phyloP scores from a whole-genome alignment of 768 basidiomycete genomes.

The Cystobasidium ongulense region DNA sequence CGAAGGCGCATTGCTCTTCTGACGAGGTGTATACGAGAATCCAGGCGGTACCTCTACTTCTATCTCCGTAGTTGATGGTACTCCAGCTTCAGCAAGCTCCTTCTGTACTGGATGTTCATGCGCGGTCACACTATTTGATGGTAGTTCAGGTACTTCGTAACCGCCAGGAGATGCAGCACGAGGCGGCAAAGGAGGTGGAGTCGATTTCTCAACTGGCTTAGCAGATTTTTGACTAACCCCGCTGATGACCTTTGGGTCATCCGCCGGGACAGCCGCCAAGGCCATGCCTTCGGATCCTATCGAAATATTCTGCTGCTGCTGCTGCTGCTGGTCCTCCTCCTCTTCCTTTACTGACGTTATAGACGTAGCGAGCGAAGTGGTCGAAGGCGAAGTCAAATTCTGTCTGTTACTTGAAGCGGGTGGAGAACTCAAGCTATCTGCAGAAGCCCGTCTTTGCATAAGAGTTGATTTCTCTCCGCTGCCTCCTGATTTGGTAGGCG shows the following conservation, averaged over 20 bases:
- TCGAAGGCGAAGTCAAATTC: background rate
- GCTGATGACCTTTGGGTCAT: no score
- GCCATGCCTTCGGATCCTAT: background rate
- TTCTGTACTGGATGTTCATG: background rate
- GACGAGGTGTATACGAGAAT: constrained; percentile 4
- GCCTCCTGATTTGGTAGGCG: background rate
- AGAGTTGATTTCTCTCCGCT: background rate
- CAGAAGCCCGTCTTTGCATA: background rate
- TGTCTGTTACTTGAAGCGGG: background rate
- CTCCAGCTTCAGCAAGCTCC: background rate
- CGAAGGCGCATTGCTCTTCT: background rate
- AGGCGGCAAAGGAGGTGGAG: constrained; percentile 14
- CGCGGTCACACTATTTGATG: background rate
- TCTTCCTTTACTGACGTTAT: background rate
- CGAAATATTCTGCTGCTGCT: background rate
- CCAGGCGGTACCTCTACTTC: background rate
- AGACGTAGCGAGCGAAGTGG: background rate
- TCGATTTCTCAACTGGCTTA: background rate
- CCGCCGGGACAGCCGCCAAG: background rate
- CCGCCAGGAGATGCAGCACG: constrained; percentile 10
- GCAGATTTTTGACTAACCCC: background rate
- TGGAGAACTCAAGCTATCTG: background rate
- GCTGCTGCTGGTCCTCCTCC: background rate
- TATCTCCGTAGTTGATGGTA: background rate
- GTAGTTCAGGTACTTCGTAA: constrained; percentile 12